These are phyloP conservation scores for Tylopilus rubrobrunneus DNA, from an alignment of 768 basidiomycete genomes.

Conservation along the genomic window DNA sequence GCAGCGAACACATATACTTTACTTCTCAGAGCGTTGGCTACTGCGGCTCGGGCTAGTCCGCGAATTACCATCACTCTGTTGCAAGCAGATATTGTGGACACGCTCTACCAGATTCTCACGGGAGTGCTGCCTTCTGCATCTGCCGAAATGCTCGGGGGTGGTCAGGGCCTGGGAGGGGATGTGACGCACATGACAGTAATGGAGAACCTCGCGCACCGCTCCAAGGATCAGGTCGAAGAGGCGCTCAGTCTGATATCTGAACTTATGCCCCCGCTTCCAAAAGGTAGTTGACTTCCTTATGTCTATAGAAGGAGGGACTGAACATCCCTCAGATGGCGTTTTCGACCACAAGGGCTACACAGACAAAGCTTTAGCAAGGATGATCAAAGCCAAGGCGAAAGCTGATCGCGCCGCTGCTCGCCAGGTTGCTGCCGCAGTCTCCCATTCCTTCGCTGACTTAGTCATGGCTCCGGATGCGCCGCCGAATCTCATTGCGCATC, in stretches of 20 bases:
- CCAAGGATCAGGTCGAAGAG: conserved; percentile 98
- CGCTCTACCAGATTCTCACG: conserved; percentile 91
- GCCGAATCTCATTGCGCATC: conserved; percentile 11
- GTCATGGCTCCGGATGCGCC: conserved; percentile 18
- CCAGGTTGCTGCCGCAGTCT: conserved; percentile 38
- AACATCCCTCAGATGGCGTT: conserved; percentile 67
- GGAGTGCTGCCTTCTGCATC: conserved; percentile 80
- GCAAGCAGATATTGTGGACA: conserved; percentile 90
- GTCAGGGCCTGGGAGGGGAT: conserved; percentile 83
- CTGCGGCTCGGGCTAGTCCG: conserved; percentile 83
- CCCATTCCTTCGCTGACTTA: conserved; percentile 29
- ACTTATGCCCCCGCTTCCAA: conserved; percentile 87
- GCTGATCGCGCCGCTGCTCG: conserved; percentile 74
- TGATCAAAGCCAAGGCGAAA: conserved; percentile 81
- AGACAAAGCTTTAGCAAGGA: conserved; percentile 73
- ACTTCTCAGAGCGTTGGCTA: conserved; percentile 81
- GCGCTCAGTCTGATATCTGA: conserved; percentile 86
- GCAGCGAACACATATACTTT: conserved; percentile 86
- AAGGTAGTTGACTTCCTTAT: conserved; percentile 48
- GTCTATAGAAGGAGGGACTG: background rate
- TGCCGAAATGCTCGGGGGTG: conserved; percentile 46
- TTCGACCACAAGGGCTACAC: conserved; percentile 91
- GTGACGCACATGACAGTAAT: conserved; percentile 96
- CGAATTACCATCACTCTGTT: conserved; percentile 82
- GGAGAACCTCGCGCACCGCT: conserved; percentile 93